phyloP scores from a whole-genome alignment of 108 stramenopile species.

The Conticribra guillardii region DNA sequence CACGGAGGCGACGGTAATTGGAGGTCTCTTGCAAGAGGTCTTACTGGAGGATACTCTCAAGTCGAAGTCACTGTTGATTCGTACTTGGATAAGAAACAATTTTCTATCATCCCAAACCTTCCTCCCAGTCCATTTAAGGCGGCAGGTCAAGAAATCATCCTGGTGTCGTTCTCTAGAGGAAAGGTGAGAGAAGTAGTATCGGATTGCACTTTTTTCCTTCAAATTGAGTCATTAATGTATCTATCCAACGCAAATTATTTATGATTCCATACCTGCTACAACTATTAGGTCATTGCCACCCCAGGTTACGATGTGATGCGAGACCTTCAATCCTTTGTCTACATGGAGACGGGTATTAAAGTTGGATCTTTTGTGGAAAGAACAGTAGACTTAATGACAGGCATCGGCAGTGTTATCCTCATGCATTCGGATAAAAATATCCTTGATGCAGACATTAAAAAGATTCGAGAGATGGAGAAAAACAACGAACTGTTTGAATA shows the following conservation, averaged over 20 bases:
- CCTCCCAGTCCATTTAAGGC: constrained; percentile 86
- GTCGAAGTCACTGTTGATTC: constrained; percentile 85
- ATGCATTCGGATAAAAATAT: constrained; percentile 73
- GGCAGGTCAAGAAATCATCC: constrained; percentile 84
- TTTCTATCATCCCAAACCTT: constrained; percentile 59
- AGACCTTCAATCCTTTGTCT: constrained; percentile 75
- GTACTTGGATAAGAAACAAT: constrained; percentile 72
- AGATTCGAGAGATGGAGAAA: constrained; percentile 75
- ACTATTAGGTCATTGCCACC: constrained; percentile 63
- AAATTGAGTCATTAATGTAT: too few species aligned
- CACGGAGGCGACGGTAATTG: constrained; percentile 97
- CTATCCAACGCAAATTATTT: too few species aligned
- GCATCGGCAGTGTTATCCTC: constrained; percentile 85
- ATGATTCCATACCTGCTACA: too few species aligned
- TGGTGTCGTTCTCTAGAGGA: constrained; percentile 79
- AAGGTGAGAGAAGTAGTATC: constrained; percentile 40
- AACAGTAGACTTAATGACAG: constrained; percentile 83
- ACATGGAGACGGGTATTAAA: constrained; percentile 81
- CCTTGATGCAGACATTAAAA: constrained; percentile 62
- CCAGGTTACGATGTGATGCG: constrained; percentile 87
- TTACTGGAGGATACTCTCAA: constrained; percentile 88
- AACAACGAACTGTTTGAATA: constrained; percentile 66
- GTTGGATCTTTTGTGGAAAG: constrained; percentile 75
- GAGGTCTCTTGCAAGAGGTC: constrained; percentile 70
- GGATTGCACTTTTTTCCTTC: too few species aligned